Conservation (phyloP, 2,329 filamentous ascomycete genomes). For the Talaromyces piceae region DNA sequence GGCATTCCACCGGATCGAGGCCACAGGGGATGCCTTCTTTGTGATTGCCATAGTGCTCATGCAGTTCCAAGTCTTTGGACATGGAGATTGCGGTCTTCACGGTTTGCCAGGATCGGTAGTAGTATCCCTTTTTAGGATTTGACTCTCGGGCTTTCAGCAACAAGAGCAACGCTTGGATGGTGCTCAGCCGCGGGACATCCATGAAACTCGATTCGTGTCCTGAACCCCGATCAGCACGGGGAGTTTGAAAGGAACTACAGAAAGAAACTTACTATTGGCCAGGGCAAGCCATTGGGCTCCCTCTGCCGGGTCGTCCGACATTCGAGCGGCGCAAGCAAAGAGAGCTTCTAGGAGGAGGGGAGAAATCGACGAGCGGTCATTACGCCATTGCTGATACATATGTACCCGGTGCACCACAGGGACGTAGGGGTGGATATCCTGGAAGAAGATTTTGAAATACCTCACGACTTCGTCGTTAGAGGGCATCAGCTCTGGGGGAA, state of each 20-base stretch:
- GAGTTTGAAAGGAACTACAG: background rate
- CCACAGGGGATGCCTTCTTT: constrained; percentile 63
- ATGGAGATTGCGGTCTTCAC: constrained; percentile 87
- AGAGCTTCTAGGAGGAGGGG: constrained; percentile 83
- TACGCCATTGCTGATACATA: constrained; percentile 86
- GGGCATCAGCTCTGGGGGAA: constrained; percentile 90
- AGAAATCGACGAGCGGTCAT: constrained; percentile 74
- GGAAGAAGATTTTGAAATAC: constrained; percentile 87
- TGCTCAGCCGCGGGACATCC: constrained; percentile 83
- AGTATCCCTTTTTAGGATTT: constrained; percentile 89
- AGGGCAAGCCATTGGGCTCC: constrained; percentile 90
- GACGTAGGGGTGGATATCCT: constrained; percentile 84
- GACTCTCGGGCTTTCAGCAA: constrained; percentile 86
- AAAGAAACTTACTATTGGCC: constrained; percentile 60
- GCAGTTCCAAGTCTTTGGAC: constrained; percentile 81
- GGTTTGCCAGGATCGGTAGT: constrained; percentile 95
- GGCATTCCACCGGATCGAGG: constrained; percentile 64
- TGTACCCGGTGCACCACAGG: constrained; percentile 76
- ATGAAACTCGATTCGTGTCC: constrained; percentile 90
- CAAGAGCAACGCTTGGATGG: constrained; percentile 80
- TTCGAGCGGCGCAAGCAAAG: constrained; percentile 77
- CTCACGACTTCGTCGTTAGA: constrained; percentile 71
- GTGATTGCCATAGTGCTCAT: constrained; percentile 79
- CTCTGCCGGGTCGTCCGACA: constrained; percentile 75
- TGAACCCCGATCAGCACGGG: constrained; percentile 27